Evolutionary conservation across 139 green algal species (phyloP).

Genomic region (Ostreobium quekettii): DNA sequence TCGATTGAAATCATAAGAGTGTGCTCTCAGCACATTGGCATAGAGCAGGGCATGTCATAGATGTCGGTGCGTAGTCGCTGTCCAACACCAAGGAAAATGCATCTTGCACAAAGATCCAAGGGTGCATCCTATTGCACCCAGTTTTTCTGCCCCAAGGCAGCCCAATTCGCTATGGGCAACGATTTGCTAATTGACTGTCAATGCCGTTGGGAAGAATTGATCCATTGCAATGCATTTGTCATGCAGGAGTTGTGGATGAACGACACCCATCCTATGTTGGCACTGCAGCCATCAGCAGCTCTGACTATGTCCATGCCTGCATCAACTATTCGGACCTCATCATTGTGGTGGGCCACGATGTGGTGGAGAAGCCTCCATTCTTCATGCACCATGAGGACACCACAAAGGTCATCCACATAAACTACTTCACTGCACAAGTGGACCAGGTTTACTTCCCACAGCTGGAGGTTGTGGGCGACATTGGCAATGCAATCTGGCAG

Average conservation of each 20-base stretch:
- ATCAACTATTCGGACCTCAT: constrained; percentile 31
- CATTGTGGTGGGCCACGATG: constrained; percentile 34
- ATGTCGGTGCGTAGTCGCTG: too few species aligned
- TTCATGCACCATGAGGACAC: constrained; percentile 26
- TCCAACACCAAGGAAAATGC: too few species aligned
- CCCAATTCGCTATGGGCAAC: too few species aligned
- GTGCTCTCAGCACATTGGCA: too few species aligned
- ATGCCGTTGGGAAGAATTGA: too few species aligned
- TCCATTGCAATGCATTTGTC: too few species aligned
- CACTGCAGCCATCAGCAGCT: constrained; percentile 23
- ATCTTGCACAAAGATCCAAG: too few species aligned
- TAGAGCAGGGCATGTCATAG: too few species aligned
- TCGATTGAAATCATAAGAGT: too few species aligned
- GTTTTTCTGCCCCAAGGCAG: too few species aligned
- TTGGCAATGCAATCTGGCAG: constrained; percentile 38
- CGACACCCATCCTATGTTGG: constrained; percentile 24
- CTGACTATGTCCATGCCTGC: constrained; percentile 28
- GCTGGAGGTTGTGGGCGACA: constrained; percentile 36
- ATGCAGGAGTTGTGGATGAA: constrained; percentile 24
- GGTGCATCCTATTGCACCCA: too few species aligned
- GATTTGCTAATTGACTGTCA: too few species aligned
- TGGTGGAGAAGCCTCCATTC: constrained; percentile 43
- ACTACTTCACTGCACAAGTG: constrained; percentile 32
- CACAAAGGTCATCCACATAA: constrained; percentile 32
- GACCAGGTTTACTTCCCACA: constrained; percentile 40